Evolutionary conservation across 352 stramenopile genomes (phyloP).

Genomic region (Globisporangium takayamanum): DNA sequence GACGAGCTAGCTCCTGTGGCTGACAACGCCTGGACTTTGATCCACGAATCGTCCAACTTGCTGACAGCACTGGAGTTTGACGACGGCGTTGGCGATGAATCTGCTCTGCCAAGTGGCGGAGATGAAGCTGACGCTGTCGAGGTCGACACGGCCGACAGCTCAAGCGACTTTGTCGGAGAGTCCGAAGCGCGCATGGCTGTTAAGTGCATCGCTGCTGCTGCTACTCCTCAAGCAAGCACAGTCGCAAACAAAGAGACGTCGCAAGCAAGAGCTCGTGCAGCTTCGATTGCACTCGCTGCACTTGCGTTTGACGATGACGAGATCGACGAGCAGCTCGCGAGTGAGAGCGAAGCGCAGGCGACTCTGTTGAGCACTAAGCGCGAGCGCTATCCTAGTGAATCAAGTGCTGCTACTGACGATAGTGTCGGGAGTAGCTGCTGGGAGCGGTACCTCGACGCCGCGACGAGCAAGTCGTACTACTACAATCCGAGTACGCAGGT

Average conservation of each 20-base stretch:
- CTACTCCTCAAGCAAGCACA: background rate
- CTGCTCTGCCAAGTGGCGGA: too few relatives aligned
- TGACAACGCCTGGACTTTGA: background rate
- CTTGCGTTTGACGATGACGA: slow-evolving; percentile 14
- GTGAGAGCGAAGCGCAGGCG: background rate
- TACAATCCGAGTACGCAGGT: slow-evolving; percentile 30
- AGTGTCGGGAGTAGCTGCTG: slow-evolving; percentile 12
- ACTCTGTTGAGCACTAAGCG: background rate
- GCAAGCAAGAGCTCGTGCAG: background rate
- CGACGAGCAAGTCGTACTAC: slow-evolving; percentile 50
- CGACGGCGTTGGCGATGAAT: background rate
- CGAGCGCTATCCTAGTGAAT: background rate
- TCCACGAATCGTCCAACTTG: background rate
- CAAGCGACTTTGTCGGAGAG: background rate
- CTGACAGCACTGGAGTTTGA: background rate
- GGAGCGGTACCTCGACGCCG: slow-evolving; percentile 47
- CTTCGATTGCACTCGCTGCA: slow-evolving; percentile 12
- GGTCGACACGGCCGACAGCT: background rate
- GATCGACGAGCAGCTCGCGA: background rate
- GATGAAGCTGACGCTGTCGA: background rate
- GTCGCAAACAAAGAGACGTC: background rate
- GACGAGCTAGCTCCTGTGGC: background rate
- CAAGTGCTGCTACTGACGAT: background rate
- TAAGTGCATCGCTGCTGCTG: background rate
- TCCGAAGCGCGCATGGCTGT: background rate